Evolutionary conservation across 148 eudicot species (phyloP), one percentile per base, ranked within the genome.

Genomic region (Dianthus caryophyllus): DNA sequence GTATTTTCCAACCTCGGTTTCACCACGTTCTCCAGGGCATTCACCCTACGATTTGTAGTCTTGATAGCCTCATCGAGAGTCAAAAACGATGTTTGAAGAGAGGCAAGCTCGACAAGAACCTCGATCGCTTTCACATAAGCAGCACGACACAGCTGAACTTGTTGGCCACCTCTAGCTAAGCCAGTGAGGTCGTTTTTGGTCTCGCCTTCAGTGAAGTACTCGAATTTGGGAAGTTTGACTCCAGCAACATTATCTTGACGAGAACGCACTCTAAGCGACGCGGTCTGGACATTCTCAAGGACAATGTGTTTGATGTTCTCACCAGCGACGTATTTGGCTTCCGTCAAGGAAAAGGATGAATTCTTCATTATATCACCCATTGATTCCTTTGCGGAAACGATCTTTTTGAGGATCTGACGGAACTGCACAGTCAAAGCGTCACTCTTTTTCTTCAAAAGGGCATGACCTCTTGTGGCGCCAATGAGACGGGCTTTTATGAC

Each of bases 11-110:
- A 41, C 55, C 80, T 80, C 1, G 91, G 97, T 76, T 88, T 90
- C 72, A 89, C 96, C 61, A 89, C 96, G 43, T 84, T 89, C 80
- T 88, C 95, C 71, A 86, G 52, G 41, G 95, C 95, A 65, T 91
- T 88, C 68, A 91, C 97, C 80, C 95, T 88, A 39, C 95, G 86
- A 49, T 88, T 90, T 20, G 97, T 90, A 22, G 91, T 90, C 80
- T 90, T 90, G 66, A 90, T 90, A 30, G 97, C 97, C 33, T 84
- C 95, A 62, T 91, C 97, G 7, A 88, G 91, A 27, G 97, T 91
- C 84, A 91, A 77, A 74, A 91, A 91, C 9, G 97, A 91, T 15
- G 95, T 88, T 71, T 88, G 91, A 20, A 88, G 91, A 60, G 97
- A 88, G 58, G 97, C 95, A 27, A 91, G 78, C 79, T 91, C 97